Conservation (phyloP, 2,329 filamentous ascomycete species). For the Fusarium pininemorale region DNA sequence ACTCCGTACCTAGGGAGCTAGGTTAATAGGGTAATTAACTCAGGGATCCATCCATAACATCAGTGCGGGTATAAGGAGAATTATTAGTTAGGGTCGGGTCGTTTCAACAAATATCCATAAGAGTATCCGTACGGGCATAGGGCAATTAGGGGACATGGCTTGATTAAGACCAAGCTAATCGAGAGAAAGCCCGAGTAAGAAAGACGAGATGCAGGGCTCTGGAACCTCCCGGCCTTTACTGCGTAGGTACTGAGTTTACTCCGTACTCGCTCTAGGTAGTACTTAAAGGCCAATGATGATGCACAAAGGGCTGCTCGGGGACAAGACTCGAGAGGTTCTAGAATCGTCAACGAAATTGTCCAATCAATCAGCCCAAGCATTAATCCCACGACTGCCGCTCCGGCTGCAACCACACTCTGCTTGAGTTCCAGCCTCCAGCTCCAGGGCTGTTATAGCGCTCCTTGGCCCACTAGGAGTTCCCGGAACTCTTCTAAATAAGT, state of each 20-base stretch:
- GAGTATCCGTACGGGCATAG: not conserved
- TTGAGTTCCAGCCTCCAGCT: not conserved
- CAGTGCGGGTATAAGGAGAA: constrained; percentile 13
- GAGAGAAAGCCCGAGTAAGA: not conserved
- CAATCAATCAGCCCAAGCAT: not conserved
- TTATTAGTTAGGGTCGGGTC: constrained; percentile 4
- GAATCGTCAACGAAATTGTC: constrained; percentile 18
- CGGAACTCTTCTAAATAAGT: not conserved
- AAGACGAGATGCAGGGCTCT: not conserved
- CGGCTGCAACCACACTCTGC: constrained; percentile 14
- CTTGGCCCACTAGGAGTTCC: constrained; percentile 20
- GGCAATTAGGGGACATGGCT: constrained; percentile 4
- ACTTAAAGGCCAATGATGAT: constrained; percentile 9
- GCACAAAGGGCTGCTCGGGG: constrained; percentile 14
- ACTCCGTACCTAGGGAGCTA: not conserved
- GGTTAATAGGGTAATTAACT: not conserved
- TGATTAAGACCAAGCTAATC: constrained; percentile 1
- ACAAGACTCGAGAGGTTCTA: constrained; percentile 14
- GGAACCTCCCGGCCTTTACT: not conserved
- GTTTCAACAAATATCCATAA: not conserved
- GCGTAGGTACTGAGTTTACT: no score
- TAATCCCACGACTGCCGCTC: constrained; percentile 20
- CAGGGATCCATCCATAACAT: not conserved
- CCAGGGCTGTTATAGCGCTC: not conserved
- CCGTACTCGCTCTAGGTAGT: not conserved